Base-by-base conservation (phyloP, 1,284 basidiomycete species). In the Leccinum griseonigrum region DNA sequence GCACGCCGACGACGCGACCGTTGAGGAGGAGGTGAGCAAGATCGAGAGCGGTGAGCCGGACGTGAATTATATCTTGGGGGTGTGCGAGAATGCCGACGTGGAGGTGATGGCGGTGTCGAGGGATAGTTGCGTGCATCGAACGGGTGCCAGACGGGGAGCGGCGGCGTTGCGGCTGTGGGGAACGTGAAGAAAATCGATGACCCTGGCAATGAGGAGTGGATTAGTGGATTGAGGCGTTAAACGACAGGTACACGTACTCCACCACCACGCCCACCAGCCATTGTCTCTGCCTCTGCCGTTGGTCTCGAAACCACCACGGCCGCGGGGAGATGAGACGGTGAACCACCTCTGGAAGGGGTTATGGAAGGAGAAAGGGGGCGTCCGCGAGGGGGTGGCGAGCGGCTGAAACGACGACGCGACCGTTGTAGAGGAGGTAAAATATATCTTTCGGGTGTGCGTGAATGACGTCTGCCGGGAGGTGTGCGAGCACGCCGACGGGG, bases 221-320 rank as follows among this genome's bases (percentile, higher is more conserved):
- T 65, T 14, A 67, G 56, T 34, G 32, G 57, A 54, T 22, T 53
- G 36, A 48, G 5, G 18, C 18, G 59, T n/a, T n/a, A 56, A 63
- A 38, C 38, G 64, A 18, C 1, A 50, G 40, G 53, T 36, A 56
- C 59, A 73, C 81, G 69, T 69, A 84, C 43, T 22, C 43, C 43
- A 46, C 43, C 77, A 54, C 81, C 79, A 46, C 78, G 69, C 11
- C 76, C 71, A 63, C 69, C 77, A 76, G 4, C 74, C 69, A 32
- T 64, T 65, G 59, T 77, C 78, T 55, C 79, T 70, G 32, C 74
- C 67, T 61, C 80, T 67, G 38, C 76, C 74, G 55, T 79, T 77
- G 57, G 78, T 76, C 61, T 78, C 74, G 40, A 81, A 67, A 62
- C 76, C 70, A 55, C 76, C 74, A 26, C 82, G 73, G 7, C 83